These are phyloP conservation scores for Pseudoscleropodium purum DNA, from an alignment of 225 moss, liverwort and hornwort genomes.

Conservation along the genomic window DNA sequence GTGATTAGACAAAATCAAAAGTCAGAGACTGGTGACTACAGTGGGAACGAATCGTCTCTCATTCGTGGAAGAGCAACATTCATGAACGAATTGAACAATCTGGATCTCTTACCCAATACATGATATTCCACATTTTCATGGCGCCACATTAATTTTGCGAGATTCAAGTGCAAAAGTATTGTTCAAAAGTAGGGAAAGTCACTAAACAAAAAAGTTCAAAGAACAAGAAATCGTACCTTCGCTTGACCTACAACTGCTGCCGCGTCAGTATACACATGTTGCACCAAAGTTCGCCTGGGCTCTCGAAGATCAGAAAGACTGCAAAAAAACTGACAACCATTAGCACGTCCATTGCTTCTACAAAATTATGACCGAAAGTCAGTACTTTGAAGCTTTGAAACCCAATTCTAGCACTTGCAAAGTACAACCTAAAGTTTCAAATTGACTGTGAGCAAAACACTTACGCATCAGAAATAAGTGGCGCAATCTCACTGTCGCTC, in stretches of 20 bases:
- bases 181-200: neutral
- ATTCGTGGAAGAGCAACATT: neutral
- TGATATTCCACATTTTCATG: neutral
- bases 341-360: neutral
- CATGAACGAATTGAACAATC: neutral
- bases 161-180: neutral
- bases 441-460: conserved; percentile 3
- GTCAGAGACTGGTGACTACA: neutral
- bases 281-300: conserved; percentile 32
- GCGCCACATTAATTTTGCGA: neutral
- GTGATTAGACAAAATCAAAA: neutral
- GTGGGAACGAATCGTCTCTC: neutral
- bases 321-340: conserved; percentile 1
- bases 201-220: neutral
- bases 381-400: neutral
- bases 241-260: conserved; percentile 36
- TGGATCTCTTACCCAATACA: neutral
- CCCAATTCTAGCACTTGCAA: neutral
- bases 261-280: conserved; percentile 40
- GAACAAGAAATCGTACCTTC: conserved; percentile 19
- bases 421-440: neutral
- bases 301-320: conserved; percentile 46
- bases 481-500: conserved; percentile 48
- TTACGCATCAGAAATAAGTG: conserved; percentile 84
- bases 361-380: neutral